phyloP scores from a whole-genome alignment of 2,329 filamentous ascomycete genomes.

The Nigrograna mackinnonii region DNA sequence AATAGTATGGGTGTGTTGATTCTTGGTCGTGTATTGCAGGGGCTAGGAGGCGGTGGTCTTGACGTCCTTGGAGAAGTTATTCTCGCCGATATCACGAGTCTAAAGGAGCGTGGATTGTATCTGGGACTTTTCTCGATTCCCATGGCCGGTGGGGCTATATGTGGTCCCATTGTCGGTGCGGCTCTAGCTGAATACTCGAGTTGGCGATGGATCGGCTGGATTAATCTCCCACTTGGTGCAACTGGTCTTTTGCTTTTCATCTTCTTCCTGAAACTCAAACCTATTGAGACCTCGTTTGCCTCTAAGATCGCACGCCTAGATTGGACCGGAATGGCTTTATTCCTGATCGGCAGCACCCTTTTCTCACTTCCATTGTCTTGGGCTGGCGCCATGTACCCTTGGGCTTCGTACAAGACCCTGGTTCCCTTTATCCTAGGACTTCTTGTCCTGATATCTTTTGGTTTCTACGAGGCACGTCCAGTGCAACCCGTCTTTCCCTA shows the following conservation, averaged over 20 bases:
- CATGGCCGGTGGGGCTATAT: conserved; percentile 54
- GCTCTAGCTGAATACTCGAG: conserved; percentile 42
- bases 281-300: conserved; percentile 44
- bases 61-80: conserved; percentile 53
- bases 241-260: conserved; percentile 49
- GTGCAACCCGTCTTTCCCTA: conserved; percentile 67
- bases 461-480: conserved; percentile 62
- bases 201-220: conserved; percentile 54
- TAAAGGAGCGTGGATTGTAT: conserved; percentile 49
- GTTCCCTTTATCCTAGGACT: conserved; percentile 52
- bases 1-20: conserved; percentile 55
- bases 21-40: conserved; percentile 54
- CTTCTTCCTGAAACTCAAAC: conserved; percentile 55
- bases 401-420: conserved; percentile 53
- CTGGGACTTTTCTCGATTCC: conserved; percentile 52
- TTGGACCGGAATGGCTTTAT: conserved; percentile 52
- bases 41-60: conserved; percentile 55
- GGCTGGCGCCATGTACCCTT: conserved; percentile 53
- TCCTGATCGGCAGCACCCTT: conserved; percentile 48
- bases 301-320: conserved; percentile 50
- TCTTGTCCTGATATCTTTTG: conserved; percentile 48
- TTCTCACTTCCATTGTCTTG: conserved; percentile 55
- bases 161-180: conserved; percentile 55
- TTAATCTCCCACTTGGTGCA: conserved; percentile 46
- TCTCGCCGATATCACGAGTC: conserved; percentile 58